Conservation (phyloP, 345 rosid species). For the Balakata baccata region DNA sequence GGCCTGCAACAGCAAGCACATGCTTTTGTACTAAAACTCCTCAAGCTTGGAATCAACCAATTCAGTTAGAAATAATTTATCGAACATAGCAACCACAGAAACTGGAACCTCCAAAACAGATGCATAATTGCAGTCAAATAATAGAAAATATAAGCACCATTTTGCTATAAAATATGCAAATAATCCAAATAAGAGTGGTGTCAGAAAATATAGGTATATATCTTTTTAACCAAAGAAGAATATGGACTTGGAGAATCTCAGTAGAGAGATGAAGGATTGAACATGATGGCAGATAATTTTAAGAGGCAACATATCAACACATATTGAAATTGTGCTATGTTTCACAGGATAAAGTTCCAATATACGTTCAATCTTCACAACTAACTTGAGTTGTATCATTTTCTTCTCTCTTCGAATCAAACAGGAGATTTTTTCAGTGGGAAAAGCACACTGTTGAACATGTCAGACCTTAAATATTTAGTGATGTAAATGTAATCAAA, state of each 20-base stretch:
- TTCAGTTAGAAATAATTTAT: neutral
- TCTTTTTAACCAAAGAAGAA: neutral
- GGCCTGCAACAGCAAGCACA: slow-evolving; percentile 9
- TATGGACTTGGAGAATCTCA: neutral
- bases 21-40: neutral
- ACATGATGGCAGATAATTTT: neutral
- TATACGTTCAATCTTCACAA: neutral
- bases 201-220: neutral
- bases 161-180: neutral
- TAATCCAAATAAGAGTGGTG: neutral
- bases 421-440: too few species aligned
- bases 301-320: neutral
- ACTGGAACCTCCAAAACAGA: neutral
- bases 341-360: neutral
- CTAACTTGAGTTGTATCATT: neutral
- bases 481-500: neutral
- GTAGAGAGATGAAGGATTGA: neutral
- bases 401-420: neutral
- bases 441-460: neutral
- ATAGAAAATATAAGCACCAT: neutral
- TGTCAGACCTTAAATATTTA: neutral
- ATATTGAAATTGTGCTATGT: neutral
- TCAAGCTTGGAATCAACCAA: neutral
- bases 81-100: neutral
- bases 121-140: neutral